Conservation (phyloP, 1,139 yeast species). For the Chernovozyma aurita region DNA sequence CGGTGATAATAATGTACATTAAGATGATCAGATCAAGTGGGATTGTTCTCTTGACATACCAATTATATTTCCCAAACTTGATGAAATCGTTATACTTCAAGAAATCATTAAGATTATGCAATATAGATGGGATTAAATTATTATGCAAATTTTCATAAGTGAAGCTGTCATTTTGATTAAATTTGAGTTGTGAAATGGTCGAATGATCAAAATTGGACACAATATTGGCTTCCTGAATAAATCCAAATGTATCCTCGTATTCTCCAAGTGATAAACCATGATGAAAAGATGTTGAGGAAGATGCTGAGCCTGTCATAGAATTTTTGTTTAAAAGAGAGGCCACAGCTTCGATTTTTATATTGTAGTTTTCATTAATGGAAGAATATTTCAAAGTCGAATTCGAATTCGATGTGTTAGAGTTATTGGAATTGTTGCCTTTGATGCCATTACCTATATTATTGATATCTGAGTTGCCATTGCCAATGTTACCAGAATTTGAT, state of each 20-base stretch:
- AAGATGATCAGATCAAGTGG: conserved; percentile 59
- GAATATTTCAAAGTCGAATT: no score
- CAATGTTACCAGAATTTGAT: background rate
- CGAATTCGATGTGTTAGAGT: no score
- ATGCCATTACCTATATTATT: no score
- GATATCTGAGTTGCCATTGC: background rate
- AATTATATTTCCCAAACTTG: conserved; percentile 49
- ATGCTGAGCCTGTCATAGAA: background rate
- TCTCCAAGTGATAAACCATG: conserved; percentile 26
- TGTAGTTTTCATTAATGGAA: background rate
- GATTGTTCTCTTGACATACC: conserved; percentile 56
- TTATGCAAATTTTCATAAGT: conserved; percentile 47
- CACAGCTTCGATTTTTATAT: background rate
- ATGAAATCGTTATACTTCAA: conserved; percentile 44
- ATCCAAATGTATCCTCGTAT: conserved; percentile 42
- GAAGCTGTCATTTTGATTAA: conserved; percentile 31
- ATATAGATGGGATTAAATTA: conserved; percentile 53
- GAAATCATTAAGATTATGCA: conserved; percentile 55
- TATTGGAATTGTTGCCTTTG: conserved; percentile 9
- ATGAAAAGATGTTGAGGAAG: background rate
- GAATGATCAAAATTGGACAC: conserved; percentile 31
- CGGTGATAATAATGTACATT: conserved; percentile 47
- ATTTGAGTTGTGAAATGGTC: conserved; percentile 32
- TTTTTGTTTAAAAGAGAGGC: background rate
- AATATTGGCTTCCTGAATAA: conserved; percentile 35